Conservation (phyloP, 2,329 filamentous ascomycete genomes). For the Diplocarpon mali region DNA sequence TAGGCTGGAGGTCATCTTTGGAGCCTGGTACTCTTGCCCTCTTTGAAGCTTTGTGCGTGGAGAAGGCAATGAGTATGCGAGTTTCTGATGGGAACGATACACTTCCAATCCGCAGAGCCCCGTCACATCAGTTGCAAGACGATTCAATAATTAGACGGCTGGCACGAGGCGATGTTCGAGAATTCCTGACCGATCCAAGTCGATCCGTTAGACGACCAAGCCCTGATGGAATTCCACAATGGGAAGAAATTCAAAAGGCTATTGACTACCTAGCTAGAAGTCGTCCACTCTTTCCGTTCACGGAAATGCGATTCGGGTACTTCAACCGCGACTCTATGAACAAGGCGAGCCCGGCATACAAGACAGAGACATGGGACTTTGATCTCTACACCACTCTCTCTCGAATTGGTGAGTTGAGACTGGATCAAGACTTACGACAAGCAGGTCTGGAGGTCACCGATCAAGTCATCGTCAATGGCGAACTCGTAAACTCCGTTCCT, state of each 20-base stretch:
- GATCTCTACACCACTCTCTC: constrained; percentile 12
- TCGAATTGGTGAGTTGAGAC: constrained; percentile 22
- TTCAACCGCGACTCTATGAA: neutral
- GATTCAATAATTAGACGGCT: constrained; percentile 12
- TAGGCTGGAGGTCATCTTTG: constrained; percentile 19
- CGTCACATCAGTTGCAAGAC: constrained; percentile 12
- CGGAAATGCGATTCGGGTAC: neutral
- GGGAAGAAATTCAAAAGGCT: no score
- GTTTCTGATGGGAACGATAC: neutral
- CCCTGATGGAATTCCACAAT: neutral
- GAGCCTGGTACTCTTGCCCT: constrained; percentile 11
- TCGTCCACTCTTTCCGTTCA: neutral
- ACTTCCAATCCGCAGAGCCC: constrained; percentile 4
- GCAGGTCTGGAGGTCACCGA: constrained; percentile 17
- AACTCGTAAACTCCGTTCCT: constrained; percentile 19
- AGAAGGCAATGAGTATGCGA: constrained; percentile 13
- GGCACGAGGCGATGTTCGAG: constrained; percentile 10
- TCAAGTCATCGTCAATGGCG: constrained; percentile 13
- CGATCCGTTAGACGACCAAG: neutral
- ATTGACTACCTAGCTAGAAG: no score
- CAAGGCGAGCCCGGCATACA: neutral
- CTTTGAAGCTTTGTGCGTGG: constrained; percentile 18
- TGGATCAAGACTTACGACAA: constrained; percentile 20
- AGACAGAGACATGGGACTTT: constrained; percentile 19
- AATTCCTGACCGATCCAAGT: constrained; percentile 9